Conservation (phyloP, 2,329 filamentous ascomycete genomes). For the Paraconiothyrium sp. region DNA sequence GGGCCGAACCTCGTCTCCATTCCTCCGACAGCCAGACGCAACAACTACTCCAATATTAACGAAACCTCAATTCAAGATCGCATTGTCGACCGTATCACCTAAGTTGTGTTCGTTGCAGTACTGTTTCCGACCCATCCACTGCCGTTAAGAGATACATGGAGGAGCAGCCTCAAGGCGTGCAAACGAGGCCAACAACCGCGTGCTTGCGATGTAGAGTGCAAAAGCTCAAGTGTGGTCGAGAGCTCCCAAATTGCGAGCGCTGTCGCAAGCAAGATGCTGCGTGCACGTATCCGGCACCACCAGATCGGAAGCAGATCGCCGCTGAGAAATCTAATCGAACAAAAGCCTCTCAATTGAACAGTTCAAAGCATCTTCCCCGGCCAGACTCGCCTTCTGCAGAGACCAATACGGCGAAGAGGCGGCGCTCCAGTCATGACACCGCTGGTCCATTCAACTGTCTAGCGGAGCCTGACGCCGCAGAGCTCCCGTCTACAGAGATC, state of each 20-base stretch:
- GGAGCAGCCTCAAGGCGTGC: not conserved
- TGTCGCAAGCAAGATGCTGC: conserved; percentile 6
- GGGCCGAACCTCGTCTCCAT: not conserved
- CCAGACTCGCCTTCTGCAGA: not conserved
- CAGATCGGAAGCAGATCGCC: conserved; percentile 9
- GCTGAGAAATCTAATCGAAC: conserved; percentile 2
- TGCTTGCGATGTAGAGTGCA: conserved; percentile 12
- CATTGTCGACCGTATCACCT: not conserved
- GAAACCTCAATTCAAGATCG: not conserved
- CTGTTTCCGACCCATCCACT: not conserved
- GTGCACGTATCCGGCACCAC: conserved; percentile 5
- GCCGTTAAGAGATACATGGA: not conserved
- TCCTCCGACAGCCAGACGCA: not conserved
- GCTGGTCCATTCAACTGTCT: not conserved
- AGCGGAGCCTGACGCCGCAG: conserved; percentile 1
- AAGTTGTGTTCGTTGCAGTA: not conserved
- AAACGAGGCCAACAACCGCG: not conserved
- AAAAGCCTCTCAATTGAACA: conserved; percentile 2
- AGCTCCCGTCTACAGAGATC: conserved; percentile 4
- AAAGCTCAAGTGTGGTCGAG: conserved; percentile 9
- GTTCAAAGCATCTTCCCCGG: not conserved
- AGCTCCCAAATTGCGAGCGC: conserved; percentile 3
- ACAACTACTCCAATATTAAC: not conserved
- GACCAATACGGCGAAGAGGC: not conserved
- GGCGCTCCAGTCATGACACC: not conserved